phyloP scores from a whole-genome alignment of 176 grass and related monocot species.

The Hordeum marinum region DNA sequence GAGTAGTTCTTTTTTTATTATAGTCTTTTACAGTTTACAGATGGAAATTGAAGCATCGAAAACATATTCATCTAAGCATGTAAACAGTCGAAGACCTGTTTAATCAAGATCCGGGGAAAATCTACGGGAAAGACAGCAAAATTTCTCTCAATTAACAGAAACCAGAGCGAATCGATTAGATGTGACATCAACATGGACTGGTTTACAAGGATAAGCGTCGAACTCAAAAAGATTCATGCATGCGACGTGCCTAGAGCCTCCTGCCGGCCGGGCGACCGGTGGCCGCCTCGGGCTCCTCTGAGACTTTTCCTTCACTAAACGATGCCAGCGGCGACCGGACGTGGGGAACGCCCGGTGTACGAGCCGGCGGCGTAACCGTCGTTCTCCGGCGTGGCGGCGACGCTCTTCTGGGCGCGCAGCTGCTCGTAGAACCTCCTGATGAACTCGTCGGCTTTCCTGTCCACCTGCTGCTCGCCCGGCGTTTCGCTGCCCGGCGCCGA shows the following conservation, averaged over 20 bases:
- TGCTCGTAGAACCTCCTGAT: conserved; percentile 76
- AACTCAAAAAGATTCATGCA: conserved; percentile 1
- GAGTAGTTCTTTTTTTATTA: too few relatives aligned
- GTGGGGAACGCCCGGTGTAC: background rate
- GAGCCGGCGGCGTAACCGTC: conserved; percentile 21
- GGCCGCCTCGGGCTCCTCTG: background rate
- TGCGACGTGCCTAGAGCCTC: background rate
- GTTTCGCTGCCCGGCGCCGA: background rate
- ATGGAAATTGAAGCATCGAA: background rate
- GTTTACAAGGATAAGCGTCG: background rate
- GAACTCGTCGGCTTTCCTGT: conserved; percentile 63
- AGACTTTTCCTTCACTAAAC: background rate
- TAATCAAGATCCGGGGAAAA: background rate
- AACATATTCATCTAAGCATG: background rate
- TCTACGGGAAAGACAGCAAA: background rate
- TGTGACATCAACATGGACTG: background rate
- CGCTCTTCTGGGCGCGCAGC: conserved; percentile 58
- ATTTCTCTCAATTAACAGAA: background rate
- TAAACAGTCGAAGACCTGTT: background rate
- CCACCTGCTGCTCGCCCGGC: conserved; percentile 35
- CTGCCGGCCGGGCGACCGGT: background rate
- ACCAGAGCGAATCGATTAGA: background rate
- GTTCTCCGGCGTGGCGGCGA: conserved; percentile 50
- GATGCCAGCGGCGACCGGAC: background rate
- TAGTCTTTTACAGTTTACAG: background rate